Evolutionary conservation across 352 stramenopile genomes (phyloP), one percentile per base, ranked within the genome.

Genomic region (Globisporangium splendens): DNA sequence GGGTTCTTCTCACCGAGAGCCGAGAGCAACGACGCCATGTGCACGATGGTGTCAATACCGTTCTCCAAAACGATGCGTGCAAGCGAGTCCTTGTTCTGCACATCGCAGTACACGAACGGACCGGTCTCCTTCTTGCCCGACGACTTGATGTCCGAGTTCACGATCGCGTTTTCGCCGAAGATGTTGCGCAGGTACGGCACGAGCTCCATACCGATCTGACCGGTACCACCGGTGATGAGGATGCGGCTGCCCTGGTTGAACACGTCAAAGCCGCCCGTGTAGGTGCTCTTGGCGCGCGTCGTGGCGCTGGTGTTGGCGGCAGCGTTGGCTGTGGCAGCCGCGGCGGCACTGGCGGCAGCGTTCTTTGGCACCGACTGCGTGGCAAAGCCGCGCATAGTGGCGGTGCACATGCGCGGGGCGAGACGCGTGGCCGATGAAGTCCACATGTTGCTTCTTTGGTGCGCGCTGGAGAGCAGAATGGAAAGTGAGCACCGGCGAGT

Each of bases 1-100:
- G 91, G 90, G 63, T 97, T 95, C 61, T 95, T 91, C 68, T 97
- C 91, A 35, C 90, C 91, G 33, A 96, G 74, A 22, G 91, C 91
- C 46, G 83, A 96, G 28, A 97, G 72, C 57, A 97, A 65, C 57
- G 91, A 95, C 51, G 88, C 91, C 68, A 97, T 88, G 79, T 97
- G 90, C 42, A 97, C 77, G 51, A 97, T 93, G 22, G 79, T 95
- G 72, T 93, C 78, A 14, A 97, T 69, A 51, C 81, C 84, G 31
- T 97, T 77, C 70, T 97, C 90, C 3, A 91, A 58, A 42, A 96
- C 83, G 47, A 97, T 90, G 17, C 88, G 85, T 22, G 75, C 77
- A 22, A 97, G 72, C 20, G 69, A 74, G 52, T 89, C 78, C 43
- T 69, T 68, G 72, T 91, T 84, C 61, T 87, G 73, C 46, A 93